A percentile compares a stretch with the other conserved stretches of the same genome.
Evolutionary conservation across 2,329 filamentous ascomycete genomes (phyloP).

Genomic region (Hypoxylon sp.): DNA sequence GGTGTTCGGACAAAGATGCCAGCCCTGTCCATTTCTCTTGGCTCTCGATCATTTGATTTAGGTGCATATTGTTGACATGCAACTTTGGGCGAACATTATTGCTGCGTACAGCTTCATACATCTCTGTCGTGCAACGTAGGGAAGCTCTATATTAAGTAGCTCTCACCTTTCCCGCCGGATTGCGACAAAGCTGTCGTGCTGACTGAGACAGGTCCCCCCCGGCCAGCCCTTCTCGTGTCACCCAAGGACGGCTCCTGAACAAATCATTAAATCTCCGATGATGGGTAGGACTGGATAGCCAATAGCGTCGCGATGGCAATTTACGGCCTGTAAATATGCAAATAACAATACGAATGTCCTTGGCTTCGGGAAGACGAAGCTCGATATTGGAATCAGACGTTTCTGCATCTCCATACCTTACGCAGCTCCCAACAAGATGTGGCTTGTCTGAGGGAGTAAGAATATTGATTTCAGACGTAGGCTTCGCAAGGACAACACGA

Average conservation of each 20-base stretch:
- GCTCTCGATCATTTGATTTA: constrained; percentile 17
- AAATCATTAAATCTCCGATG: constrained; percentile 42
- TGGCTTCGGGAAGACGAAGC: constrained; percentile 13
- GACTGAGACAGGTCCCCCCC: constrained; percentile 27
- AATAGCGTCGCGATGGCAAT: constrained; percentile 22
- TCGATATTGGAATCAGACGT: background rate
- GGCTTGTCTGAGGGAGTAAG: no score
- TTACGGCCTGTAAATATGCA: constrained; percentile 15
- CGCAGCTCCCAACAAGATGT: no score
- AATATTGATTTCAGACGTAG: no score
- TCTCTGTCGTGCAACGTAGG: constrained; percentile 29
- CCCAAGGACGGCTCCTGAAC: constrained; percentile 32
- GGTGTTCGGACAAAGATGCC: constrained; percentile 10
- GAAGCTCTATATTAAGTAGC: constrained; percentile 29
- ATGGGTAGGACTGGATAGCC: constrained; percentile 11
- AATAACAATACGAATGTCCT: constrained; percentile 23
- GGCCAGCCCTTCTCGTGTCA: constrained; percentile 32
- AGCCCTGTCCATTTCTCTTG: constrained; percentile 14
- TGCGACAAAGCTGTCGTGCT: constrained; percentile 26
- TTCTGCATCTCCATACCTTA: background rate
- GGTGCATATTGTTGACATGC: constrained; percentile 11
- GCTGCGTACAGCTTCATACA: constrained; percentile 5
- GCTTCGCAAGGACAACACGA: no score
- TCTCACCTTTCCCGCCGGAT: constrained; percentile 26
- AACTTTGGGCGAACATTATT: constrained; percentile 20